Conservation (phyloP, 768 basidiomycete genomes). For the Lepiota venenata region DNA sequence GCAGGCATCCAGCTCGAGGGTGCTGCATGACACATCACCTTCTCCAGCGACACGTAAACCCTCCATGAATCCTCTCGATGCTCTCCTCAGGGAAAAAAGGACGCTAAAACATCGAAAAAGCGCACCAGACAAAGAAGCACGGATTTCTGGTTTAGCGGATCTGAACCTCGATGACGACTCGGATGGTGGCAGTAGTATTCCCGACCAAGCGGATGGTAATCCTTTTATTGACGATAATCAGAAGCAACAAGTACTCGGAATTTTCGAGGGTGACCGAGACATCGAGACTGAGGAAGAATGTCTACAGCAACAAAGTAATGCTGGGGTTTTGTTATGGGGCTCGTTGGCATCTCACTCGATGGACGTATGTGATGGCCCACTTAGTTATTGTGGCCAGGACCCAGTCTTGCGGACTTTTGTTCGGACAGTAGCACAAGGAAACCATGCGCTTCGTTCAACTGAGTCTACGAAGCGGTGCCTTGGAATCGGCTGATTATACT, state of each 20-base stretch:
- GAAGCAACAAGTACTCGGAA: constrained; percentile 4
- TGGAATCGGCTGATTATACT: constrained; percentile 10
- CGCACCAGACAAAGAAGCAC: constrained; percentile 40
- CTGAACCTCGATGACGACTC: constrained; percentile 15
- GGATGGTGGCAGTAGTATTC: not conserved
- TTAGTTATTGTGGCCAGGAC: not conserved
- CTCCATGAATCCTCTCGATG: constrained; percentile 48
- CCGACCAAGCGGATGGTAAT: not conserved
- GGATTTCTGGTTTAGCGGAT: constrained; percentile 23
- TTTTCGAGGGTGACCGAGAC: constrained; percentile 15
- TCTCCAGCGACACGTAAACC: constrained; percentile 10
- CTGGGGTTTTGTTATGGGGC: constrained; percentile 1
- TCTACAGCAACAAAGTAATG: constrained; percentile 7
- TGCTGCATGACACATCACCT: not conserved
- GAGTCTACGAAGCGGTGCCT: constrained; percentile 1
- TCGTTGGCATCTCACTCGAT: not conserved
- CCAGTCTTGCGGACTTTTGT: not conserved
- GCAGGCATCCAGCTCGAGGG: not conserved
- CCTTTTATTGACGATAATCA: constrained; percentile 8
- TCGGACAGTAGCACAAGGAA: constrained; percentile 8
- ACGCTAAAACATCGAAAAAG: constrained; percentile 38
- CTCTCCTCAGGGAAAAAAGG: constrained; percentile 51
- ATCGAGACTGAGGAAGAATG: constrained; percentile 27
- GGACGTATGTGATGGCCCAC: not conserved
- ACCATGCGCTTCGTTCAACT: not conserved